These are phyloP conservation scores for Baorangia bicolor DNA, from an alignment of 768 basidiomycete species.

Conservation along the genomic window DNA sequence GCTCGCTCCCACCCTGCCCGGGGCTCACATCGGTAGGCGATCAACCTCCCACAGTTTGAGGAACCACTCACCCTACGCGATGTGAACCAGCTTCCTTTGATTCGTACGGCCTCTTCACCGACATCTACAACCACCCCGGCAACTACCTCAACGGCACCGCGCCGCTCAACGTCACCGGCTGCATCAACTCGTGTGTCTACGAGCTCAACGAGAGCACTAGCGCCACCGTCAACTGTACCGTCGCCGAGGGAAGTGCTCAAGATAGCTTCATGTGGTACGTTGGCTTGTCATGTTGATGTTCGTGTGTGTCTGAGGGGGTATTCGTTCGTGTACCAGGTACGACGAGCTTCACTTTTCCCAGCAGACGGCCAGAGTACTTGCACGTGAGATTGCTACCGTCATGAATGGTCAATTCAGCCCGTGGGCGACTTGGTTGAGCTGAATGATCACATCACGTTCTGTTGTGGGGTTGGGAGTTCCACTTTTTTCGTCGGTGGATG, in stretches of 20 bases:
- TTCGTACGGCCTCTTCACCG: constrained; percentile 57
- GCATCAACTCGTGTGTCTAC: constrained; percentile 49
- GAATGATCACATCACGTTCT: background rate
- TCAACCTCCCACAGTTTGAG: background rate
- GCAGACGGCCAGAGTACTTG: constrained; percentile 54
- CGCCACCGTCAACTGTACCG: constrained; percentile 32
- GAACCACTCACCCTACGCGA: background rate
- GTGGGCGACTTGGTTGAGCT: constrained; percentile 55
- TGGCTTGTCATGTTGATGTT: background rate
- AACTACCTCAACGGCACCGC: constrained; percentile 63
- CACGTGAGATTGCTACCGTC: constrained; percentile 47
- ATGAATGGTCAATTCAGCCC: constrained; percentile 42
- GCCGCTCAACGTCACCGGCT: constrained; percentile 57
- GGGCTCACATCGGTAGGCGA: constrained; percentile 55
- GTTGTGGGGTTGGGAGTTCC: background rate
- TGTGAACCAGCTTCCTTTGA: constrained; percentile 51
- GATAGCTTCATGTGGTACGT: constrained; percentile 64
- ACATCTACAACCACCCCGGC: constrained; percentile 52
- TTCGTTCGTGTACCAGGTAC: constrained; percentile 7
- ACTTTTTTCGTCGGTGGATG: background rate
- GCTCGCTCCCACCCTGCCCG: constrained; percentile 47
- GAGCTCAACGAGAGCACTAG: constrained; percentile 22
- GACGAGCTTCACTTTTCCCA: constrained; percentile 64
- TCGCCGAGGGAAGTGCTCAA: constrained; percentile 35
- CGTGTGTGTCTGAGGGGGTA: too few relatives aligned